Conservation (phyloP, 495 filamentous ascomycete species). For the Neurospora intermedia region DNA sequence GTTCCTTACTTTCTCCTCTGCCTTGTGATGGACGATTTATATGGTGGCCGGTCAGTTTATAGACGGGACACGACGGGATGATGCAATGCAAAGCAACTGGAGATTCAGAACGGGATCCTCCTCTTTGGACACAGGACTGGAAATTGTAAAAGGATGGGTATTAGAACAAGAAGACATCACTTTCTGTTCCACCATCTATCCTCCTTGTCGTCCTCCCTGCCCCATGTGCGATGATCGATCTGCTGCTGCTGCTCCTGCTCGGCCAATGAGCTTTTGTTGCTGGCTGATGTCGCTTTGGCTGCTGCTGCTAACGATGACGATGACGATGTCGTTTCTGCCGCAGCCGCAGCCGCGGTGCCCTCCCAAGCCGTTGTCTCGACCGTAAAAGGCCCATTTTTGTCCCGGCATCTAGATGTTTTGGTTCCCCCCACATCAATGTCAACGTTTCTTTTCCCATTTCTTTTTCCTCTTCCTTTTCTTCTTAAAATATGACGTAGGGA, state of each 20-base stretch:
- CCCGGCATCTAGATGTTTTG: constrained; percentile 49
- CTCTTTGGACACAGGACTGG: neutral
- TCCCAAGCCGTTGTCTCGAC: constrained; percentile 84
- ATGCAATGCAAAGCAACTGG: neutral
- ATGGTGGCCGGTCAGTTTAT: neutral
- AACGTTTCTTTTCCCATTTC: neutral
- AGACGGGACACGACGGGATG: neutral
- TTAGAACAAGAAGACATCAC: neutral
- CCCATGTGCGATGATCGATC: neutral
- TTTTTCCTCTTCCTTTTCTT: neutral
- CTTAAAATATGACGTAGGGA: neutral
- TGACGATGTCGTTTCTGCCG: neutral
- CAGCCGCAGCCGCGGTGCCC: constrained; percentile 12
- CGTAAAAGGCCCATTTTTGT: constrained; percentile 49
- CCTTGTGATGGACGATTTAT: neutral
- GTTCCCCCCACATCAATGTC: neutral
- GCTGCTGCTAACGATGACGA: neutral
- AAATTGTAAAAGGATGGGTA: neutral
- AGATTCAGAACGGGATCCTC: neutral
- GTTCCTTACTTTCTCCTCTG: neutral
- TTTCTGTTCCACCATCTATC: neutral
- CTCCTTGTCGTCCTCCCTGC: neutral
- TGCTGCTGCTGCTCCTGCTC: neutral
- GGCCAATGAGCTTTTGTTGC: neutral
- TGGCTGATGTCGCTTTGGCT: neutral